These are phyloP conservation scores for Parascedosporium putredinis DNA, from an alignment of 2,329 filamentous ascomycete species.

Conservation along the genomic window DNA sequence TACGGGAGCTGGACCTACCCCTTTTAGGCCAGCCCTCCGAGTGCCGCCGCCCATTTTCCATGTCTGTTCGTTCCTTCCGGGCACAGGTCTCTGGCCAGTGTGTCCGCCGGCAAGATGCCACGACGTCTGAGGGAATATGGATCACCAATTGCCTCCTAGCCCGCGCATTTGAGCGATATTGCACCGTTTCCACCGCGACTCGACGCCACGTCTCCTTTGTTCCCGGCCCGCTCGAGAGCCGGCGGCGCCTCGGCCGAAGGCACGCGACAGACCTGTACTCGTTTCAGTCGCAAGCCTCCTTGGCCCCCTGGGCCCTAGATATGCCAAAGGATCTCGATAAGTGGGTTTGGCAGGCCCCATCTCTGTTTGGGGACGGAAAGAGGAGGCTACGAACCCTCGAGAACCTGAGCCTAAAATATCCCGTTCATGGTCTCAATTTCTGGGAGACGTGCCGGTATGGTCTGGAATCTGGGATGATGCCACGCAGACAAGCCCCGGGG, in stretches of 20 bases:
- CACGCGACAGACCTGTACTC: constrained; percentile 40
- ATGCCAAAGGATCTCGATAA: constrained; percentile 29
- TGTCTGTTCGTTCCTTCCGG: background rate
- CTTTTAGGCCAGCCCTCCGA: background rate
- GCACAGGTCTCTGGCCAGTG: constrained; percentile 7
- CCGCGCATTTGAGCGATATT: constrained; percentile 37
- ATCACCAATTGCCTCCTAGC: constrained; percentile 46
- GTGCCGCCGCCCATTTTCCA: background rate
- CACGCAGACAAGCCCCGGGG: background rate
- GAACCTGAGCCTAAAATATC: background rate
- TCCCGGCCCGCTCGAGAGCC: constrained; percentile 44
- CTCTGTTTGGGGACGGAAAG: background rate
- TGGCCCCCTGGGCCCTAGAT: constrained; percentile 27
- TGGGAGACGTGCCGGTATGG: background rate
- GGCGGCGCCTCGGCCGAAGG: constrained; percentile 41
- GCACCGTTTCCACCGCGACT: constrained; percentile 15
- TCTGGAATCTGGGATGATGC: background rate
- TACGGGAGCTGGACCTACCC: background rate
- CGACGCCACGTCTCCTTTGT: constrained; percentile 27
- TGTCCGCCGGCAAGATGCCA: constrained; percentile 26
- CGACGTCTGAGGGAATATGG: constrained; percentile 39
- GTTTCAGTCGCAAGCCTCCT: constrained; percentile 20
- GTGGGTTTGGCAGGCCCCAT: constrained; percentile 44
- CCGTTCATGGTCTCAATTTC: background rate
- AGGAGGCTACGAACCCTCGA: background rate